Percentiles rank a stretch among this genome's conserved stretches.
Conservation (phyloP, 208 protist genomes). For the Leishmania tropica region DNA sequence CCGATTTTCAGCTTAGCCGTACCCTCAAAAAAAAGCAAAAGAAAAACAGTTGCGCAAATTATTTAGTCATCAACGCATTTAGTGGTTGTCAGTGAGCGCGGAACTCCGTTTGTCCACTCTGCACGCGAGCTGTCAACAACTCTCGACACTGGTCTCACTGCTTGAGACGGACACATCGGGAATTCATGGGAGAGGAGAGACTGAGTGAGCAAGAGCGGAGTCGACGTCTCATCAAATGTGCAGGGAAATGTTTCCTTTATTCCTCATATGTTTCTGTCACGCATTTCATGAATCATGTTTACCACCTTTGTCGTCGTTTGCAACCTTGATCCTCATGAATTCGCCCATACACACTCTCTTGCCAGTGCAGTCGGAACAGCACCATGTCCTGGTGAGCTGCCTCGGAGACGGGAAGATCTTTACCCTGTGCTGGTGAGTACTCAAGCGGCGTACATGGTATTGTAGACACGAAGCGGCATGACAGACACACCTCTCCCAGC, state of each 20-base stretch:
- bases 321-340: background rate
- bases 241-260: background rate
- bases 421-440: background rate
- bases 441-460: background rate
- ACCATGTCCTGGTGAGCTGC: background rate
- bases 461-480: background rate
- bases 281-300: background rate
- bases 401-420: background rate
- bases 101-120: background rate
- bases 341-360: background rate
- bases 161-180: background rate
- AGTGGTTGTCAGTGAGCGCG: background rate
- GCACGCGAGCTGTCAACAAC: background rate
- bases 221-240: background rate
- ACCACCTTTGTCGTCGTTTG: constrained; percentile 8
- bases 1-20: background rate
- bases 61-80: background rate
- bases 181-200: background rate
- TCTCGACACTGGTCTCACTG: background rate
- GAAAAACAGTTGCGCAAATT: background rate
- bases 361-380: background rate
- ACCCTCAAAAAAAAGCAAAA: background rate
- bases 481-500: background rate
- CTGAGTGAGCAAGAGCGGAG: background rate
- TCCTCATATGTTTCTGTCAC: background rate